A percentile compares a stretch with the other conserved stretches of the same genome.
Conservation (phyloP, 768 basidiomycete genomes). For the Cystobasidium tubakii region DNA sequence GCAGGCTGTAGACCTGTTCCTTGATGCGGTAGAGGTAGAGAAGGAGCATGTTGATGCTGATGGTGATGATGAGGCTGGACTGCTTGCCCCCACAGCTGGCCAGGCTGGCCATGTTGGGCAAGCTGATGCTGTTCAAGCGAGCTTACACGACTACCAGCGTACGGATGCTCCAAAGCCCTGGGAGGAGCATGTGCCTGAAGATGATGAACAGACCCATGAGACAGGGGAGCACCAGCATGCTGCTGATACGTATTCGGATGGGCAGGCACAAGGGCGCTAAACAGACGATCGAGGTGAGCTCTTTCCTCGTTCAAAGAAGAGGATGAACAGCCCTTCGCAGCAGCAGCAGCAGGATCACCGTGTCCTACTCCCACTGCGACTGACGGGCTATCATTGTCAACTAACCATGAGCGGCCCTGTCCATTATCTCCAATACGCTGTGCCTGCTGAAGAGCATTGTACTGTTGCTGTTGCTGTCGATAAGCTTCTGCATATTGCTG, state of each 20-base stretch:
- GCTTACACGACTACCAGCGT: too few relatives aligned
- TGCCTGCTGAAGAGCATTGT: neutral
- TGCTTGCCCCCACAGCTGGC: neutral
- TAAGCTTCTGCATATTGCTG: neutral
- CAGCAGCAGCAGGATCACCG: neutral
- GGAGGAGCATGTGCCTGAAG: neutral
- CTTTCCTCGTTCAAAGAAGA: constrained; percentile 3
- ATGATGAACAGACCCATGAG: neutral
- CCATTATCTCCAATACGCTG: neutral
- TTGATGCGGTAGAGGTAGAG: constrained; percentile 5
- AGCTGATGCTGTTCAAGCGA: too few relatives aligned
- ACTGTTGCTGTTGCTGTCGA: neutral
- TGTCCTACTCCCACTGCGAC: neutral
- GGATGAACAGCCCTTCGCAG: neutral
- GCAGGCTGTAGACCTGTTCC: constrained; percentile 7
- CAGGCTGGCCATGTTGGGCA: neutral
- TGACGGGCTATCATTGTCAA: neutral
- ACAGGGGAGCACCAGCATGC: neutral
- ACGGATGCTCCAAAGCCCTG: neutral
- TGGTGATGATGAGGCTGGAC: neutral
- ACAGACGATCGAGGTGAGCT: constrained; percentile 37
- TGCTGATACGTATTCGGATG: neutral
- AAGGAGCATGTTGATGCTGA: neutral
- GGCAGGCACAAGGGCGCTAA: constrained; percentile 24
- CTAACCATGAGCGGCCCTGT: neutral